Conservation (phyloP, 2,329 filamentous ascomycete species). For the Alternaria atra region DNA sequence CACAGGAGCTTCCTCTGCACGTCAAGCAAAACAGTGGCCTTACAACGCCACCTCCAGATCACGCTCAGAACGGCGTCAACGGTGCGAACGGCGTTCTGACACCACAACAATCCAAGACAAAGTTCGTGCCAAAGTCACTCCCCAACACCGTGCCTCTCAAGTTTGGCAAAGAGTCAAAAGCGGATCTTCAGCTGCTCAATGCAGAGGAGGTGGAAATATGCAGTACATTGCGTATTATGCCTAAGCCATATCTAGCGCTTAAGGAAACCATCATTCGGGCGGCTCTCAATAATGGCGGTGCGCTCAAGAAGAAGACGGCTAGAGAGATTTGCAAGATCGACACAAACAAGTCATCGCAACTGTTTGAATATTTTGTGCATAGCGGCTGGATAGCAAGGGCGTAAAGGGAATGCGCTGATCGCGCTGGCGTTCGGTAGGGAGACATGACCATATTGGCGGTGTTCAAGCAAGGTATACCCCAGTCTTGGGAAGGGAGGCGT, state of each 20-base stretch:
- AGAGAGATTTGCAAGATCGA: slow-evolving; percentile 87
- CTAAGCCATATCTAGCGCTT: slow-evolving; percentile 93
- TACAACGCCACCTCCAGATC: slow-evolving; percentile 53
- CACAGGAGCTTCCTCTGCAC: slow-evolving; percentile 77
- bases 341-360: slow-evolving; percentile 80
- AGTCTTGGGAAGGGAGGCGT: slow-evolving; percentile 16
- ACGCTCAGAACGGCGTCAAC: slow-evolving; percentile 61
- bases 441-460: slow-evolving; percentile 2
- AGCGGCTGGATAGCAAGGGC: slow-evolving; percentile 91
- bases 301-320: slow-evolving; percentile 91
- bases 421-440: slow-evolving; percentile 2
- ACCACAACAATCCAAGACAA: slow-evolving; percentile 53
- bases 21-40: slow-evolving; percentile 54
- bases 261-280: slow-evolving; percentile 94
- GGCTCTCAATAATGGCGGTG: slow-evolving; percentile 86
- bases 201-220: slow-evolving; percentile 87
- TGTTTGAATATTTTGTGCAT: slow-evolving; percentile 96
- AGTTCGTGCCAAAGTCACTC: slow-evolving; percentile 66
- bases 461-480: slow-evolving; percentile 34
- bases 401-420: slow-evolving; percentile 49
- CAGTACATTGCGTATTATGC: slow-evolving; percentile 82
- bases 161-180: slow-evolving; percentile 77
- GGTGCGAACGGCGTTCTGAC: slow-evolving; percentile 52
- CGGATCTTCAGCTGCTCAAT: slow-evolving; percentile 86
- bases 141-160: slow-evolving; percentile 70